Conservation (phyloP, 2,329 filamentous ascomycete species). For the Raffaelea albimanens region DNA sequence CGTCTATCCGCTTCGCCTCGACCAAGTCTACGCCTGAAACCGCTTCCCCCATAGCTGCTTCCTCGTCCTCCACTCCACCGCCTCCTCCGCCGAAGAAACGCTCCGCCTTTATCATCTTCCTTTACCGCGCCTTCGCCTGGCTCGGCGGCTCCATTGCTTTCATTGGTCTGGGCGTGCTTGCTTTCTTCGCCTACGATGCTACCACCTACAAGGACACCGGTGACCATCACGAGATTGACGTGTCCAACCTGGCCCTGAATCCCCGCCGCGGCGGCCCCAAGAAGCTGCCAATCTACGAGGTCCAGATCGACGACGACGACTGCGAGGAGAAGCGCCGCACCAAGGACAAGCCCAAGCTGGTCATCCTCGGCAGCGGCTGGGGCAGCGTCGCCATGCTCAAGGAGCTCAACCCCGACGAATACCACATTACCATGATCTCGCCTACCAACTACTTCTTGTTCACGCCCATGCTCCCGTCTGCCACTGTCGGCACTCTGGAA, state of each 20-base stretch:
- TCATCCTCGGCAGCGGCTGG: constrained; percentile 92
- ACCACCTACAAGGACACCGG: constrained; percentile 74
- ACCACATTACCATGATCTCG: constrained; percentile 91
- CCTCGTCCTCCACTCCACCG: background rate
- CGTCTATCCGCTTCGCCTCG: background rate
- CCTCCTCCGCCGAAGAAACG: constrained; percentile 25
- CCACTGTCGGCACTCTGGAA: constrained; percentile 91
- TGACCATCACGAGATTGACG: constrained; percentile 60
- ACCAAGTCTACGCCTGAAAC: background rate
- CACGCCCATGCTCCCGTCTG: constrained; percentile 94
- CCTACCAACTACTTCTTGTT: constrained; percentile 97
- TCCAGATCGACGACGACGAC: constrained; percentile 84
- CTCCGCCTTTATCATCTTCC: constrained; percentile 44
- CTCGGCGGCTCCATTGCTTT: constrained; percentile 69
- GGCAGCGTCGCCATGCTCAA: constrained; percentile 88
- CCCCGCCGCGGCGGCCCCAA: constrained; percentile 83
- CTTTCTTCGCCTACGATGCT: constrained; percentile 90
- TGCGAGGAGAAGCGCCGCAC: constrained; percentile 62
- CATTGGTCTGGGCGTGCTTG: constrained; percentile 58
- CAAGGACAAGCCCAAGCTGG: constrained; percentile 85
- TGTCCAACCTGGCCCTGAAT: constrained; percentile 75
- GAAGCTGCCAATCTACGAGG: constrained; percentile 84
- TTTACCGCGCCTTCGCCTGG: constrained; percentile 61
- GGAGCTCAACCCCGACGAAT: constrained; percentile 79
- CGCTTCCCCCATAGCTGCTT: background rate